Base-by-base conservation (phyloP, 2,329 filamentous ascomycete species). In the Ceratocystis colombiana region DNA sequence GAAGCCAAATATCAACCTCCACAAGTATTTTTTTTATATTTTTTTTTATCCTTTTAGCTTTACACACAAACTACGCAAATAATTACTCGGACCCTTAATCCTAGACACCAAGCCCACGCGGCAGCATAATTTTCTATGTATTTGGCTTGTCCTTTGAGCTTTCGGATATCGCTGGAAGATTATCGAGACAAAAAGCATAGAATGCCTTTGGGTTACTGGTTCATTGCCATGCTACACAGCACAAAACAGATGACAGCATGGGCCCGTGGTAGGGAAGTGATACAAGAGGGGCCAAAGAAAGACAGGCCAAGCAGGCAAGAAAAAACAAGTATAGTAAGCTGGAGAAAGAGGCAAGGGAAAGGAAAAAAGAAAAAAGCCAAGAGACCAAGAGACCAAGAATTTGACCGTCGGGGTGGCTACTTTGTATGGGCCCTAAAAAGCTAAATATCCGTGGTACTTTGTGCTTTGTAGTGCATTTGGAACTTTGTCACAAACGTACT, bases 181-280 rank as follows among this genome's bases (percentile, higher is more conserved):
- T 12, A 3, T 33, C 53, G 17, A 59, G 28, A 37, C 53, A 33
- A 33, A 59, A 30, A 59, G 20, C 5, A 20, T 25, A 37, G 25
- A 2, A 25, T 20, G 25, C 3, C 7, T 8, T 59, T 15, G 53
- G 33, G 53, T 59, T 59, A 30, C 28, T 30, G 53, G 53, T 59
- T 59, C 53, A 59, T 10, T 59, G 28, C 28, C 28, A 50, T 22
- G 46, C 46, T 8, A 59, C 53, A 59, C 53, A 20, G 25, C 20
- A 28, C 17, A 20, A 48, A 48, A 53, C 28, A 59, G 53, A 59
- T 59, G 53, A 33, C 25, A 33, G 33, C 53, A 33, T 30, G 53
- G 33, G 15, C 53, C 17, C 37, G 37, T 41, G 37, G n/a, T n/a
- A 33, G 25, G 10, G 6, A 59, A 59, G 53, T 33, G 15, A 30